phyloP scores from a whole-genome alignment of 345 rosid genomes.

The Salix caprea region DNA sequence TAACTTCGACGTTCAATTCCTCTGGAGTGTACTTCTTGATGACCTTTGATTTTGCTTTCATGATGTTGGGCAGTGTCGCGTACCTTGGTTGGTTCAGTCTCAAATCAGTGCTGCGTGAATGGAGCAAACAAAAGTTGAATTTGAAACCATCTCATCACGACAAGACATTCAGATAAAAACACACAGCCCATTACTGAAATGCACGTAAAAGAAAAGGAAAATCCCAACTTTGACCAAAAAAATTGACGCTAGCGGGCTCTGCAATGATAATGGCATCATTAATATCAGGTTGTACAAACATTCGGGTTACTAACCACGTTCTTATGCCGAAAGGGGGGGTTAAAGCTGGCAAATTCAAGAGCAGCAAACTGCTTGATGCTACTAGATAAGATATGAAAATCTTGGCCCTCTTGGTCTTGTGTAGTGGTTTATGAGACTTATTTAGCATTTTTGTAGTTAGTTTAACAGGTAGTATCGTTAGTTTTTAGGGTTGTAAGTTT shows the following conservation, averaged over 20 bases:
- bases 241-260: neutral
- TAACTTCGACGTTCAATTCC: slow-evolving; percentile 59
- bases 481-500: neutral
- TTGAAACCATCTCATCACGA: neutral
- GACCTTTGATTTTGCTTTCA: slow-evolving; percentile 88
- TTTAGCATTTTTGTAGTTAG: neutral
- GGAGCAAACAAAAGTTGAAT: neutral
- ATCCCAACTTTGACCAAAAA: neutral
- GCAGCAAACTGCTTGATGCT: neutral
- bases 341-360: neutral
- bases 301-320: neutral
- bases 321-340: neutral
- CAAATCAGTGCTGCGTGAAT: slow-evolving; percentile 65
- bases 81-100: slow-evolving; percentile 93
- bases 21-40: slow-evolving; percentile 63
- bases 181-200: neutral
- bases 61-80: slow-evolving; percentile 89
- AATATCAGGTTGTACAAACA: neutral
- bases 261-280: neutral
- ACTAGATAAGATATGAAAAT: neutral
- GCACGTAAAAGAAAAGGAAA: neutral
- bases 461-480: neutral
- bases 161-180: neutral
- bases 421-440: neutral
- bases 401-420: neutral